Percentiles rank a stretch among this genome's conserved stretches.
These are phyloP conservation scores for Clitopilus hobsonii DNA, from an alignment of 768 basidiomycete genomes.

Conservation along the genomic window DNA sequence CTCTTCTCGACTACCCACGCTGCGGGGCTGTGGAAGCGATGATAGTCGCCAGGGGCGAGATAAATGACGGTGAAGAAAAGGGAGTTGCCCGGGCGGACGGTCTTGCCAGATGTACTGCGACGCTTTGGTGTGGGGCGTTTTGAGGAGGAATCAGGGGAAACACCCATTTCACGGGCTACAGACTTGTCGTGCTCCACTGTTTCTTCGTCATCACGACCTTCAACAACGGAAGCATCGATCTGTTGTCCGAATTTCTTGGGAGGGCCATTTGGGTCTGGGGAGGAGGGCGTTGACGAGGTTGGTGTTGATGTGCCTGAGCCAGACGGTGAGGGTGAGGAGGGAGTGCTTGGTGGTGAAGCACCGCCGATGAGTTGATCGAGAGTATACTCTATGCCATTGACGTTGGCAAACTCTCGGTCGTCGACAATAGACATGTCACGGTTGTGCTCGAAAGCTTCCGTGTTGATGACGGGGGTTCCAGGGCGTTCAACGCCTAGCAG, in stretches of 20 bases:
- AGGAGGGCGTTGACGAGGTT: constrained; percentile 1
- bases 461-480: constrained; percentile 35
- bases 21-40: constrained; percentile 93
- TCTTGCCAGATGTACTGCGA: constrained; percentile 35
- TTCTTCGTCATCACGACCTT: constrained; percentile 45
- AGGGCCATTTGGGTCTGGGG: constrained; percentile 13
- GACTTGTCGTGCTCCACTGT: constrained; percentile 61
- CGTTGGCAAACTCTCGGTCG: constrained; percentile 89
- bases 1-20: constrained; percentile 97
- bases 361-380: constrained; percentile 84
- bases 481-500: constrained; percentile 75
- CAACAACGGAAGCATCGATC: constrained; percentile 72
- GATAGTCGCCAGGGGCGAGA: constrained; percentile 97
- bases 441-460: constrained; percentile 34
- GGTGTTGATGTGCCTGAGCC: constrained; percentile 18
- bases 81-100: constrained; percentile 69
- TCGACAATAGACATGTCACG: constrained; percentile 62
- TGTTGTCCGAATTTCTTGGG: constrained; percentile 59
- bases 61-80: constrained; percentile 95
- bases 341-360: constrained; percentile 34
- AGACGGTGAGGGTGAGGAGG: constrained; percentile 9
- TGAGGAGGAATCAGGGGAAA: constrained; percentile 29
- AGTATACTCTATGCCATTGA: constrained; percentile 96
- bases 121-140: constrained; percentile 19
- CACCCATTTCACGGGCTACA: constrained; percentile 72